Evolutionary conservation across 1,284 basidiomycete species (phyloP), one percentile per base, ranked within the genome.

Genomic region (Sutorius eximius): DNA sequence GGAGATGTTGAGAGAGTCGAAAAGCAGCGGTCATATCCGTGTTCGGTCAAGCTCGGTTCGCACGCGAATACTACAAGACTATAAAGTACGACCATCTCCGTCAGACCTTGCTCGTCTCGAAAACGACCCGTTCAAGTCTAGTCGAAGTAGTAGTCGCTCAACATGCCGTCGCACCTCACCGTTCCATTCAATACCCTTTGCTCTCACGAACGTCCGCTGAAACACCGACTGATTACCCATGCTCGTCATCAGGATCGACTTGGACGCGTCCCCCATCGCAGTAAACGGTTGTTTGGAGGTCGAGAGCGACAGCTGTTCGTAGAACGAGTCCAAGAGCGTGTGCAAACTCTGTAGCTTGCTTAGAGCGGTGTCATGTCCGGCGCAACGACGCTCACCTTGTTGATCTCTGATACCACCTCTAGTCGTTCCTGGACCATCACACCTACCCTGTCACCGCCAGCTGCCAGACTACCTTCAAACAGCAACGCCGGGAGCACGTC

Each of bases 91-190:
- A 43, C 10, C 47, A 0, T 45, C 56, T 16, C 24, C 56, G n/a
- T 38, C 24, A 29, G 20, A 38, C 29, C 9, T 11, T 18, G 24
- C 32, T 29, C 80, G 80, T 44, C 77, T 81, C 16, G 87, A 91
- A 65, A 93, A 83, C 45, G 81, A 83, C 5, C 87, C 89, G 62
- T 93, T 94, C 69, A 93, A 92, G 71, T 96, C 93, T 24, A 96
- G 72, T 34, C 92, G 79, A 44, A 95, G 75, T 45, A 95, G 71
- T 50, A 96, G 67, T 44, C 92, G 81, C 69, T 96, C 94, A 16
- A 94, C 79, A 67, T 93, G 91, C 59, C 91, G 76, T 42, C 86
- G 78, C 46, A 86, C 85, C 52, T 90, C 82, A 52, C 85, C 87
- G 40, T 80, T 71, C 56, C 76, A 70, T 43, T 85, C 81, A 61